phyloP scores from a whole-genome alignment of 768 basidiomycete genomes.

The Kwoniella europaea region DNA sequence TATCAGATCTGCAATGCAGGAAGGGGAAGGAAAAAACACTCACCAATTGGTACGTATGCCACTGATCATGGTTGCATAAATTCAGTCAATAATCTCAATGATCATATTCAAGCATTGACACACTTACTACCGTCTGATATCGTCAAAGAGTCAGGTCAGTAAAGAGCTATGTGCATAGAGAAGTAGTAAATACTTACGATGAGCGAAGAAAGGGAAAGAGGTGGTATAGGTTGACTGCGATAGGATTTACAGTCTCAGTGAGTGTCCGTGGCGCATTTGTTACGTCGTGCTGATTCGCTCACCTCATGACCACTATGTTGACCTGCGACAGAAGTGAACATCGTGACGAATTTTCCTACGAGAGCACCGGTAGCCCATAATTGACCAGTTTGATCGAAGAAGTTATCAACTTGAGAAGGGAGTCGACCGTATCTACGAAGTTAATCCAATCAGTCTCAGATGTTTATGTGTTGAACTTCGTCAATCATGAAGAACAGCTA shows the following conservation, averaged over 20 bases:
- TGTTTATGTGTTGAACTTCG: too few species aligned
- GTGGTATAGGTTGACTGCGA: conserved; percentile 57
- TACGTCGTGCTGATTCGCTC: neutral
- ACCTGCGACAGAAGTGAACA: conserved; percentile 74
- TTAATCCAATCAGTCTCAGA: neutral
- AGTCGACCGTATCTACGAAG: conserved; percentile 60
- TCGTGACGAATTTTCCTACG: conserved; percentile 68
- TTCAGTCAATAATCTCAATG: neutral
- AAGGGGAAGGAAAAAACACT: neutral
- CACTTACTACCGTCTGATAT: conserved; percentile 37
- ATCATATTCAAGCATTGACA: neutral
- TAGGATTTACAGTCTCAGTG: neutral
- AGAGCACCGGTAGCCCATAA: conserved; percentile 62
- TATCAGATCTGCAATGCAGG: too few species aligned
- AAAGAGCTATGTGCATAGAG: neutral
- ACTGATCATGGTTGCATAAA: conserved; percentile 22
- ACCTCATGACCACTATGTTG: conserved; percentile 74
- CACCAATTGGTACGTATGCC: conserved; percentile 65
- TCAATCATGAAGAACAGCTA: neutral
- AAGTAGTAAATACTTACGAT: conserved; percentile 59
- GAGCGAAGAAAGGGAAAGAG: conserved; percentile 66
- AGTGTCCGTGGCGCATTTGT: neutral
- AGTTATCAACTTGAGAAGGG: conserved; percentile 53
- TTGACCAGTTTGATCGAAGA: conserved; percentile 71
- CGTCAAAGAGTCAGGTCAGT: neutral